Evolutionary conservation across 2,329 filamentous ascomycete genomes (phyloP).

Genomic region (Aspergillus sp.): DNA sequence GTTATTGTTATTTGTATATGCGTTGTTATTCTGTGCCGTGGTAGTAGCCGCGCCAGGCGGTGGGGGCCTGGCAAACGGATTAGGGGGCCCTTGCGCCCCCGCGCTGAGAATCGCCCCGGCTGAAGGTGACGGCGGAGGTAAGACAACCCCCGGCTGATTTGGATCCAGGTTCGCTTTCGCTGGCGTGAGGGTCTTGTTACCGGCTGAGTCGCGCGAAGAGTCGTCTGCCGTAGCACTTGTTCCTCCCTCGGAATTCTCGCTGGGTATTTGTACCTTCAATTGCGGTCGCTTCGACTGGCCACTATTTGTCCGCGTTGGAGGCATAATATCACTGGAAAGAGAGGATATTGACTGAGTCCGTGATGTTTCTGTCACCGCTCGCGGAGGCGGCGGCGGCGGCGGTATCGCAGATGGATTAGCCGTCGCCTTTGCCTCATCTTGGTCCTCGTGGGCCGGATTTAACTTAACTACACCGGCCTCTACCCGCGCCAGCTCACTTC

Average conservation of each 20-base stretch:
- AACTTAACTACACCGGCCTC: constrained; percentile 32
- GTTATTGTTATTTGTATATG: constrained; percentile 35
- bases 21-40: constrained; percentile 32
- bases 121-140: constrained; percentile 88
- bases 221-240: constrained; percentile 64
- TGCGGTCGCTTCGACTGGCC: constrained; percentile 66
- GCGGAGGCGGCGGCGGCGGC: constrained; percentile 46
- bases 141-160: constrained; percentile 62
- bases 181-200: constrained; percentile 51
- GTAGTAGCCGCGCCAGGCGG: constrained; percentile 46
- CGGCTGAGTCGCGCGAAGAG: constrained; percentile 53
- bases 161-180: constrained; percentile 47
- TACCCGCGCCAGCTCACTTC: constrained; percentile 39
- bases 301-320: constrained; percentile 72
- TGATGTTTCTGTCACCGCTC: constrained; percentile 40
- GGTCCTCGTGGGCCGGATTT: constrained; percentile 30
- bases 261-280: constrained; percentile 89
- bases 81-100: constrained; percentile 83
- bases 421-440: constrained; percentile 54
- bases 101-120: constrained; percentile 79
- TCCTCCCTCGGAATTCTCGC: constrained; percentile 69
- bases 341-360: constrained; percentile 51
- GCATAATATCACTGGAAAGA: constrained; percentile 57
- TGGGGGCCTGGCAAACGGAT: constrained; percentile 84
- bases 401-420: constrained; percentile 42